Evolutionary conservation across 805 yeast species (phyloP).

Genomic region (Lachancea meyersii): DNA sequence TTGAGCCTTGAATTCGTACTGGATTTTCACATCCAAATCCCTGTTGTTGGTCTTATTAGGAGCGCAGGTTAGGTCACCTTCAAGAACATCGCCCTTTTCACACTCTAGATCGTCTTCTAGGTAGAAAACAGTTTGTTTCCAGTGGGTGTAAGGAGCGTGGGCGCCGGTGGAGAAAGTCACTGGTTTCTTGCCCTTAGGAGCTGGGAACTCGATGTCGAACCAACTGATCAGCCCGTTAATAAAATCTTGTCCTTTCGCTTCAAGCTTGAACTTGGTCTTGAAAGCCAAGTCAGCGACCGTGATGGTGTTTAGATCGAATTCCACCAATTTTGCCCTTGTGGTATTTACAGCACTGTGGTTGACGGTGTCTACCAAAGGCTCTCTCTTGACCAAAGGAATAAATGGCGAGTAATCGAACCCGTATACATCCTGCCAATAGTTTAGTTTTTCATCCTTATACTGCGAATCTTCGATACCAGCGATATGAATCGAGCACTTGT

Average conservation of each 20-base stretch:
- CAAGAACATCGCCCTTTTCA: slow-evolving; percentile 67
- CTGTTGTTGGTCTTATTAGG: slow-evolving; percentile 80
- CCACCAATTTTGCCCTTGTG: slow-evolving; percentile 62
- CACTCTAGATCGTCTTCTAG: slow-evolving; percentile 72
- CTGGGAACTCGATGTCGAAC: slow-evolving; percentile 90
- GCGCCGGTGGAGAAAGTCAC: slow-evolving; percentile 91
- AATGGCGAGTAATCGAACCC: slow-evolving; percentile 96
- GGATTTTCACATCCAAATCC: slow-evolving; percentile 77
- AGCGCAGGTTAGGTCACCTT: slow-evolving; percentile 64
- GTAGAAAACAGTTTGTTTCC: slow-evolving; percentile 98
- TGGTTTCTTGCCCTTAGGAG: slow-evolving; percentile 42
- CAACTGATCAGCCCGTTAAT: slow-evolving; percentile 88
- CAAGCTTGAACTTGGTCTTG: slow-evolving; percentile 58
- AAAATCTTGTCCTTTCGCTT: slow-evolving; percentile 70
- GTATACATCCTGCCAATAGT: slow-evolving; percentile 94
- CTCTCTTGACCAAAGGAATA: slow-evolving; percentile 76
- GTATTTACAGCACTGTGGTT: slow-evolving; percentile 71
- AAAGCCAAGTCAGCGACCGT: slow-evolving; percentile 77
- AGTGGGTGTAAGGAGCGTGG: slow-evolving; percentile 87
- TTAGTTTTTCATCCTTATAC: slow-evolving; percentile 84
- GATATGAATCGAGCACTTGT: slow-evolving; percentile 79
- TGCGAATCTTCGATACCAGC: slow-evolving; percentile 92
- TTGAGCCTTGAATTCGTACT: slow-evolving; percentile 41
- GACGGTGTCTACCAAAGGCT: slow-evolving; percentile 95
- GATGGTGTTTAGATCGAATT: slow-evolving; percentile 86